These are phyloP conservation scores for Harrya chromipes DNA, from an alignment of 768 basidiomycete genomes.

Conservation along the genomic window DNA sequence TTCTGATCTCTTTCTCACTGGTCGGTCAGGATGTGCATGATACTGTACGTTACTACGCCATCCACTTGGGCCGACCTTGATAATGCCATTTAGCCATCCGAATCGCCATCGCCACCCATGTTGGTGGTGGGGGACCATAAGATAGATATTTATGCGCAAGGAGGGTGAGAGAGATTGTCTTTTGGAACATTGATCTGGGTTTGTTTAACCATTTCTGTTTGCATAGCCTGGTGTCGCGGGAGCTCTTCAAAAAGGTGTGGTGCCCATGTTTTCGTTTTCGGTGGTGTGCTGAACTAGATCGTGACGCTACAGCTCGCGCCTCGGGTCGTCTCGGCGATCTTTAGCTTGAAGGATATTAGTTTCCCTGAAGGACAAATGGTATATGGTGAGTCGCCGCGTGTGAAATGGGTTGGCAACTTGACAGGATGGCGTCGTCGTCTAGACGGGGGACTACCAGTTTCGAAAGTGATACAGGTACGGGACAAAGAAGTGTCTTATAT, in stretches of 20 bases:
- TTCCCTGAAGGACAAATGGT: slow-evolving; percentile 3
- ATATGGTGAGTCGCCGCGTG: slow-evolving; percentile 8
- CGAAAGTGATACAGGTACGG: slow-evolving; percentile 19
- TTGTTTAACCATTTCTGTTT: slow-evolving; percentile 1
- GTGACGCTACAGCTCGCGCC: slow-evolving; percentile 38
- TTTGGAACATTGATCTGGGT: not conserved
- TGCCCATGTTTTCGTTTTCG: not conserved
- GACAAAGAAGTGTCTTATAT: not conserved
- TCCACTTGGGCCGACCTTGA: not conserved
- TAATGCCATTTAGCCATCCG: slow-evolving; percentile 5
- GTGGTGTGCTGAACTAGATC: slow-evolving; percentile 14
- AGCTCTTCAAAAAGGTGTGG: slow-evolving; percentile 22
- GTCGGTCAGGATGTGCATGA: slow-evolving; percentile 34
- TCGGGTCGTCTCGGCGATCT: slow-evolving; percentile 42
- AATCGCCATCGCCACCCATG: not conserved
- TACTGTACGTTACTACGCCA: slow-evolving; percentile 32
- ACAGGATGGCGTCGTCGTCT: not conserved
- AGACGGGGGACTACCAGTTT: slow-evolving; percentile 17
- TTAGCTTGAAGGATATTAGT: slow-evolving; percentile 39
- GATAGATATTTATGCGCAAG: slow-evolving; percentile 11
- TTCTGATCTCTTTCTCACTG: slow-evolving; percentile 35
- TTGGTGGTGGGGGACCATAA: slow-evolving; percentile 7
- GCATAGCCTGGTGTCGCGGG: slow-evolving; percentile 32
- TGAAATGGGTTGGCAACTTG: not conserved
- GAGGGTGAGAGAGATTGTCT: slow-evolving; percentile 16